A percentile compares a stretch with the other conserved stretches of the same genome.
Evolutionary conservation across 306 rosid genomes (phyloP).

Genomic region (Ammopiptanthus mongolicus): DNA sequence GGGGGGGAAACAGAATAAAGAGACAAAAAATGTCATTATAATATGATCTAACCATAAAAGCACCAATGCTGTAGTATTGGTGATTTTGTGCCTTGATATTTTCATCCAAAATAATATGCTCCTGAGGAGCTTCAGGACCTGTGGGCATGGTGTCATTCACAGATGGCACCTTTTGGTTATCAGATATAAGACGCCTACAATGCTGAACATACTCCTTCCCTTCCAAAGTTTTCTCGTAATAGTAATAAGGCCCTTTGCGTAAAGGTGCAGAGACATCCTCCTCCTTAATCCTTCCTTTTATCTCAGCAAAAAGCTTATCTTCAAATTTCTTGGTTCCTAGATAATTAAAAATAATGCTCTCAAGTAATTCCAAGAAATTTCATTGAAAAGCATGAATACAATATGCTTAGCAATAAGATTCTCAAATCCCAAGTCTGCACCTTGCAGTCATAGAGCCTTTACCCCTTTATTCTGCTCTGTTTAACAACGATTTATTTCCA

Average conservation of each 20-base stretch:
- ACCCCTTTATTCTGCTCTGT: not conserved
- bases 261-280: conserved; percentile 69
- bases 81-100: conserved; percentile 65
- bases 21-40: not conserved
- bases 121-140: conserved; percentile 61
- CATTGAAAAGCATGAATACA: not conserved
- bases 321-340: conserved; percentile 64
- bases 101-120: conserved; percentile 85
- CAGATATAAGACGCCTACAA: conserved; percentile 60
- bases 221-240: conserved; percentile 57
- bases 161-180: conserved; percentile 38
- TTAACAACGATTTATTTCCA: not conserved
- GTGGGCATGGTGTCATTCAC: conserved; percentile 64
- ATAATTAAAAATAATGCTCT: not conserved
- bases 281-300: conserved; percentile 79
- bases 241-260: conserved; percentile 66
- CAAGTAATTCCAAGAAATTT: not conserved
- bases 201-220: conserved; percentile 79
- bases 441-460: not conserved
- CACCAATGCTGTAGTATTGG: conserved; percentile 47
- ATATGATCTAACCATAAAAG: conserved; percentile 48
- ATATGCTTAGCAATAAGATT: not conserved
- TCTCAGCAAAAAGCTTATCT: conserved; percentile 66
- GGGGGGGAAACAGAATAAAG: not conserved
- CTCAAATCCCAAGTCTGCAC: not conserved